Evolutionary conservation across 129 eudicot genomes (phyloP).

Genomic region (Saussurea involucrata): DNA sequence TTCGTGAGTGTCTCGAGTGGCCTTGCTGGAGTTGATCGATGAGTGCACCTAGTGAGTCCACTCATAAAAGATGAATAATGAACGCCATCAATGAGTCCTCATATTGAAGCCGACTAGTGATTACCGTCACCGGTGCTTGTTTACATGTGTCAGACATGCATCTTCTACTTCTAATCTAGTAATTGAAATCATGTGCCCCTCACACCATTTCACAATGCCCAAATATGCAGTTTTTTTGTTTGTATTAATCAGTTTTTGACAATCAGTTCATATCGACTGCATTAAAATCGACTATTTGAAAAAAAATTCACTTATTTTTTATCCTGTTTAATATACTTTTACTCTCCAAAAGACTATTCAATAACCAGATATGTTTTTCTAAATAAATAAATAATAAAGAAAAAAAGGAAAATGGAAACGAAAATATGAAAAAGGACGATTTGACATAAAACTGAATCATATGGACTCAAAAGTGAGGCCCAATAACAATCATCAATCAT

Average conservation of each 20-base stretch:
- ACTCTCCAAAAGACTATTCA: no score
- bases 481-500: slow-evolving; percentile 3
- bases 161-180: neutral
- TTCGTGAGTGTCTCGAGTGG: neutral
- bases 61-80: neutral
- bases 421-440: neutral
- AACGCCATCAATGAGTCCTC: neutral
- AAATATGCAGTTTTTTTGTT: neutral
- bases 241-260: no score
- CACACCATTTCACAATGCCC: neutral
- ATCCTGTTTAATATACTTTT: neutral
- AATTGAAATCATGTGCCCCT: no score
- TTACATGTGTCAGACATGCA: neutral
- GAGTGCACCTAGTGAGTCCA: neutral
- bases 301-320: neutral
- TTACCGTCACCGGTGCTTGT: neutral
- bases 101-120: neutral
- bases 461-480: neutral
- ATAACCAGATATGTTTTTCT: no score
- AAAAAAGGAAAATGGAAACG: neutral
- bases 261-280: neutral
- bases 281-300: neutral
- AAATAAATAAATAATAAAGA: neutral
- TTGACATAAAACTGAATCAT: neutral
- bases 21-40: no score